A percentile compares a stretch with the other conserved stretches of the same genome.
Conservation (phyloP, 148 eudicot genomes). For the Gaultheria prostrata region DNA sequence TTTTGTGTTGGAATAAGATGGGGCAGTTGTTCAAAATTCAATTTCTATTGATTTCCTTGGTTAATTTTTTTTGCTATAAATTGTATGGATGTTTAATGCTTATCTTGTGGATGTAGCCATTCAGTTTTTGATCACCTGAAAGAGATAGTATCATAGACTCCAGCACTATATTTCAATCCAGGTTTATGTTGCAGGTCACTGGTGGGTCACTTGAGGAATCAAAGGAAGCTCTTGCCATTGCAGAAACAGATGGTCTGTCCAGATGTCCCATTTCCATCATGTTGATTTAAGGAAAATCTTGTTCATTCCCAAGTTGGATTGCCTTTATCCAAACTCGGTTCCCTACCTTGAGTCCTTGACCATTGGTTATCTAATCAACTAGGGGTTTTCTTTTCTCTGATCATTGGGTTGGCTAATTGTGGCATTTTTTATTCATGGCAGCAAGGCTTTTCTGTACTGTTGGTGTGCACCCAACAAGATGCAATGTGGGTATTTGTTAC, state of each 20-base stretch:
- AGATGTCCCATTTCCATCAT: background rate
- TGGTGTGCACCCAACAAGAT: conserved; percentile 99
- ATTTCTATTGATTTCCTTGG: background rate
- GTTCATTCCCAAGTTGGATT: background rate
- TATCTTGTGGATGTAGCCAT: background rate
- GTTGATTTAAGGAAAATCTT: too few species aligned
- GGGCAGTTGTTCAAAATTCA: background rate
- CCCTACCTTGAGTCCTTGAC: background rate
- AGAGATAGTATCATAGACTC: background rate
- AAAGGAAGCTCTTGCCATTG: conserved; percentile 88
- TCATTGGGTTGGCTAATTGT: conserved; percentile 16
- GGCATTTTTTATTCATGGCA: conserved; percentile 36
- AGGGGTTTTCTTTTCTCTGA: background rate
- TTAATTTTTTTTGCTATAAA: background rate
- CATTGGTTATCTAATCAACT: background rate
- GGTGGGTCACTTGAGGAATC: conserved; percentile 99
- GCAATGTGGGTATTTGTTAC: conserved; percentile 52
- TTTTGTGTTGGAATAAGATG: background rate
- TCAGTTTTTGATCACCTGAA: conserved; percentile 9
- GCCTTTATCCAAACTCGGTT: background rate
- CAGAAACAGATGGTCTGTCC: conserved; percentile 87
- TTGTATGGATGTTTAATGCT: background rate
- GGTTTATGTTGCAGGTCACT: conserved; percentile 59
- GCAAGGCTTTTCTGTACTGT: conserved; percentile 95
- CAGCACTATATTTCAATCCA: conserved; percentile 4